These are phyloP conservation scores for Dothideomycetidae sp. DNA, from an alignment of 2,329 filamentous ascomycete genomes.

Conservation along the genomic window DNA sequence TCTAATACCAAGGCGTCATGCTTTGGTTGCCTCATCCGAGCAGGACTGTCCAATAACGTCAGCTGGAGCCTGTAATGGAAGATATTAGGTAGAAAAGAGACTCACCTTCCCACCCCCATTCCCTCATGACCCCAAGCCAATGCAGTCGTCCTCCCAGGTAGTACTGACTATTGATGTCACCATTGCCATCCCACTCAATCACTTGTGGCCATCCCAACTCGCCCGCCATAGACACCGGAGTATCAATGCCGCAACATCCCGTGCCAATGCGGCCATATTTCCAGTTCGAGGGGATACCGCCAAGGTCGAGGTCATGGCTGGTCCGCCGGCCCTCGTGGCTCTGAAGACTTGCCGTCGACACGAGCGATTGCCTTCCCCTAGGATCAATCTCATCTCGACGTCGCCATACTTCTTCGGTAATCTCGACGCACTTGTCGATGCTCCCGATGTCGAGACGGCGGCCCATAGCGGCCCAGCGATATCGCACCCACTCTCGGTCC, in stretches of 20 bases:
- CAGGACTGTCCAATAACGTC: too few relatives aligned
- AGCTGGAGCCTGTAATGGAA: too few relatives aligned
- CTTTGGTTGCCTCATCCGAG: too few relatives aligned
- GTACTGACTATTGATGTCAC: conserved; percentile 41
- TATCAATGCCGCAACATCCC: conserved; percentile 3
- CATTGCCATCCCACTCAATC: conserved; percentile 18
- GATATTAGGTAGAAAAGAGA: too few relatives aligned
- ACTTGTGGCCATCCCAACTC: conserved; percentile 10
- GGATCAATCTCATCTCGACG: conserved; percentile 41
- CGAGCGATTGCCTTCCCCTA: conserved; percentile 18
- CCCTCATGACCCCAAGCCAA: conserved; percentile 58
- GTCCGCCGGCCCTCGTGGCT: conserved; percentile 1
- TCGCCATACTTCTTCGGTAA: conserved; percentile 52
- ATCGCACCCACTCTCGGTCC: conserved; percentile 48
- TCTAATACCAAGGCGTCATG: too few relatives aligned
- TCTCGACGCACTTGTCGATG: conserved; percentile 49
- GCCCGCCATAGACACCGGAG: conserved; percentile 3
- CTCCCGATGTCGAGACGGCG: conserved; percentile 52
- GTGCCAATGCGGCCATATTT: background rate
- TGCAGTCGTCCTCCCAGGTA: conserved; percentile 53
- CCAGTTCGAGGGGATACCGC: background rate
- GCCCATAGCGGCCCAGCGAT: conserved; percentile 48
- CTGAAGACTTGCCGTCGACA: conserved; percentile 25
- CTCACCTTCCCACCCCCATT: conserved; percentile 60
- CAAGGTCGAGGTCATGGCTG: conserved; percentile 6